These are phyloP conservation scores for Verticillium alfalfae DNA, from an alignment of 2,329 filamentous ascomycete genomes.

Conservation along the genomic window DNA sequence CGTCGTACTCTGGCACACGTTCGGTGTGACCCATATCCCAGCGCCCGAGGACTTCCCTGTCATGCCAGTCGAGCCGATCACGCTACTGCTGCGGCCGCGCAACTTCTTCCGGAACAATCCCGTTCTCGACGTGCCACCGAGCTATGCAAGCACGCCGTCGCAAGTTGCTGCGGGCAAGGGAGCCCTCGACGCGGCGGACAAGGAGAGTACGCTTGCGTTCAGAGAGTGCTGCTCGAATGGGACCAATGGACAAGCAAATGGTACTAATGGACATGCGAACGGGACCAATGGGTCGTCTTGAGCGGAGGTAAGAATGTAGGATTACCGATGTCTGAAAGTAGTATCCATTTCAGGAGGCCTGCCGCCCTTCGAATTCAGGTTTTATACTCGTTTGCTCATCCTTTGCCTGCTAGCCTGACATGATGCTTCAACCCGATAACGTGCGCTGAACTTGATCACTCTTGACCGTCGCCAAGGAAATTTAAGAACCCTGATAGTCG, in stretches of 20 bases:
- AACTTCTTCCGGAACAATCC: constrained; percentile 82
- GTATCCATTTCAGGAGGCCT: background rate
- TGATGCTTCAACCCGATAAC: too few relatives aligned
- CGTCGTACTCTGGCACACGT: constrained; percentile 90
- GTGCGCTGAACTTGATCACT: too few relatives aligned
- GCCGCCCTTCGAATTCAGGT: too few relatives aligned
- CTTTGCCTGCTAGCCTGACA: too few relatives aligned
- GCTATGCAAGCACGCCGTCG: constrained; percentile 66
- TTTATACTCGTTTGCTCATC: too few relatives aligned
- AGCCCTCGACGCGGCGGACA: constrained; percentile 41
- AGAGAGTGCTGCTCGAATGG: background rate
- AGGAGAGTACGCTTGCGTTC: constrained; percentile 35
- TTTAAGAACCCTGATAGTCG: background rate
- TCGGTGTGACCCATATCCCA: constrained; percentile 86
- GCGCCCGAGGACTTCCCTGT: constrained; percentile 86
- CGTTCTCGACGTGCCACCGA: constrained; percentile 68
- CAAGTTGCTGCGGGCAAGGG: constrained; percentile 48
- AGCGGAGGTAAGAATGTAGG: background rate
- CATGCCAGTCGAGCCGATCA: constrained; percentile 86
- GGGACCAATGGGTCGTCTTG: background rate
- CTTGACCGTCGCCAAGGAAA: background rate
- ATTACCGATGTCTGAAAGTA: background rate
- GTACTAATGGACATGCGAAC: background rate
- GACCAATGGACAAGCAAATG: background rate
- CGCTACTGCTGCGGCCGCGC: constrained; percentile 68